Conservation (phyloP, 1,284 basidiomycete genomes). For the Cryptococcus deneoformans region DNA sequence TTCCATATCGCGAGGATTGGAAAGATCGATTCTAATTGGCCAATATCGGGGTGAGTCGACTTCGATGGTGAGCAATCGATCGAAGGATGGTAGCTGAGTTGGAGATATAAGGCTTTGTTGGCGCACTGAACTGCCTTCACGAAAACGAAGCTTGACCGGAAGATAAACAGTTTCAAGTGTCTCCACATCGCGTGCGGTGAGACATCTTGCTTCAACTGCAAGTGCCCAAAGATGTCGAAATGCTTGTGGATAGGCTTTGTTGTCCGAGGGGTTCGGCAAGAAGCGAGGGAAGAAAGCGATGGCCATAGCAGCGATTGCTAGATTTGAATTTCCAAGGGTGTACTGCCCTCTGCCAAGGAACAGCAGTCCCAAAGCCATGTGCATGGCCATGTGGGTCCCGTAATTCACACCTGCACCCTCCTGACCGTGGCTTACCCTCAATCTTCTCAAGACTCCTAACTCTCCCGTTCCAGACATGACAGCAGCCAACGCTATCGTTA, state of each 20-base stretch:
- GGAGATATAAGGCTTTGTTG: constrained; percentile 80
- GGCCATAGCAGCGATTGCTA: constrained; percentile 84
- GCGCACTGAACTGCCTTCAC: constrained; percentile 55
- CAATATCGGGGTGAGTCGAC: constrained; percentile 93
- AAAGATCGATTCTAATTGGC: constrained; percentile 79
- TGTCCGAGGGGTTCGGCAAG: constrained; percentile 73
- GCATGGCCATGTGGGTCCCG: constrained; percentile 85
- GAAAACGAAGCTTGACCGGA: constrained; percentile 80
- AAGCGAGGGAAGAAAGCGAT: constrained; percentile 90
- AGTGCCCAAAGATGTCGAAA: constrained; percentile 94
- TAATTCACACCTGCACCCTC: constrained; percentile 71
- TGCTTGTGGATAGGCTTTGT: constrained; percentile 87
- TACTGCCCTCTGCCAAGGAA: constrained; percentile 93
- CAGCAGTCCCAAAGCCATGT: constrained; percentile 86
- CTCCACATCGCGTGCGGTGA: constrained; percentile 87
- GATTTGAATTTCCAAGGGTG: constrained; percentile 87
- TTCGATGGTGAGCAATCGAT: constrained; percentile 70
- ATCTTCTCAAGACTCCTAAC: constrained; percentile 79
- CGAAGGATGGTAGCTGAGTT: constrained; percentile 83
- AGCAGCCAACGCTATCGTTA: constrained; percentile 80
- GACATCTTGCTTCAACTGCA: constrained; percentile 88
- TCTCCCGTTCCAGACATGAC: constrained; percentile 95
- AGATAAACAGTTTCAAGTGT: constrained; percentile 85
- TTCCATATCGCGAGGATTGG: constrained; percentile 63
- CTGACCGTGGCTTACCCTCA: constrained; percentile 89